Percentiles rank a stretch among this genome's conserved stretches.
Evolutionary conservation across 371 early-diverging fungal species (phyloP).

Genomic region (Apophysomyces variabilis): DNA sequence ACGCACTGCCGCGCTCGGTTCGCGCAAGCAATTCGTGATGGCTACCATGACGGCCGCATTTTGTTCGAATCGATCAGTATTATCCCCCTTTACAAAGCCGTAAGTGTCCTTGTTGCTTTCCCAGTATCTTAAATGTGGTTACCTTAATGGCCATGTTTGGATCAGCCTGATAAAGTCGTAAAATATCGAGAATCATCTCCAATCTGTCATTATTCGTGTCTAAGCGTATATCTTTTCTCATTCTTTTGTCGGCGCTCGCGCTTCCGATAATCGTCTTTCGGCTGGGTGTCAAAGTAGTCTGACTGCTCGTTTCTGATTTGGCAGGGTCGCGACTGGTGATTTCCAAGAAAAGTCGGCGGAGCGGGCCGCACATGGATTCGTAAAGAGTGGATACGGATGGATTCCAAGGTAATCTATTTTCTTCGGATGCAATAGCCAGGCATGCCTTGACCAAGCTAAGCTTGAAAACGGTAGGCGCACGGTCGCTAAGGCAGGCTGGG

Average conservation of each 20-base stretch:
- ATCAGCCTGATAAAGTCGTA: conserved; percentile 76
- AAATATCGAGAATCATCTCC: conserved; percentile 75
- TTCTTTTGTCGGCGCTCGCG: conserved; percentile 37
- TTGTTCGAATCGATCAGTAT: conserved; percentile 58
- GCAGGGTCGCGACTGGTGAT: conserved; percentile 50
- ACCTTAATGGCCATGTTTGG: conserved; percentile 75
- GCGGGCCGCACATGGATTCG: conserved; percentile 66
- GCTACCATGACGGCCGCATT: conserved; percentile 67
- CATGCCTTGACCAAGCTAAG: conserved; percentile 80
- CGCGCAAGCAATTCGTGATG: conserved; percentile 72
- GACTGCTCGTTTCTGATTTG: conserved; percentile 29
- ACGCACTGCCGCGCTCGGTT: conserved; percentile 64
- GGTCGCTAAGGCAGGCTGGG: conserved; percentile 68
- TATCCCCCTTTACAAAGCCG: conserved; percentile 30
- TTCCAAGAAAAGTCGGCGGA: conserved; percentile 74
- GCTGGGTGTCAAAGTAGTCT: conserved; percentile 13
- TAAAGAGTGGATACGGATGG: conserved; percentile 71
- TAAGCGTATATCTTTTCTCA: conserved; percentile 48
- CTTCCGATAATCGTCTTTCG: conserved; percentile 31
- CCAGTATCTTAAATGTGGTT: conserved; percentile 13
- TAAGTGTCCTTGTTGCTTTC: neutral
- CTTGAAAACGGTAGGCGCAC: conserved; percentile 73
- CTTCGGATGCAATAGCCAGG: conserved; percentile 74
- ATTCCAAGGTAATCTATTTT: conserved; percentile 74
- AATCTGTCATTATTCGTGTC: conserved; percentile 63